Evolutionary conservation across 495 filamentous ascomycete genomes (phyloP).

Genomic region (Podospora australis): DNA sequence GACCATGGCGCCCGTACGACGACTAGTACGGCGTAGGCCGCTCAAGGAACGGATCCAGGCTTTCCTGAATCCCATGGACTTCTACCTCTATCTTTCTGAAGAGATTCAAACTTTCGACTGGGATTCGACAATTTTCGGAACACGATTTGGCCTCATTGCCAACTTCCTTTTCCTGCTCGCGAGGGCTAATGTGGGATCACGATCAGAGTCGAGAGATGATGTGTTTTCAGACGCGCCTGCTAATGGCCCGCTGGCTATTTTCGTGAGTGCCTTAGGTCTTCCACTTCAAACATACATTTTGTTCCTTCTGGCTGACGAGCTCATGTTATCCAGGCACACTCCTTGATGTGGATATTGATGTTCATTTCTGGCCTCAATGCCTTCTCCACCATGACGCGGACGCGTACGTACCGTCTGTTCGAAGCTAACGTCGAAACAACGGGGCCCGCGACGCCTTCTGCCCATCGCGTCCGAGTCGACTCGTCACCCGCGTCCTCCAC

Average conservation of each 20-base stretch:
- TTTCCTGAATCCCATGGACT: constrained; percentile 80
- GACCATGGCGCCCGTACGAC: constrained; percentile 43
- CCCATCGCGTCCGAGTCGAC: constrained; percentile 82
- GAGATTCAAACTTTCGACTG: constrained; percentile 82
- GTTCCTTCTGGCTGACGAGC: not conserved
- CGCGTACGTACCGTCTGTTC: constrained; percentile 85
- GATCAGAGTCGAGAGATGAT: constrained; percentile 55
- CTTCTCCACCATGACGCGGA: constrained; percentile 73
- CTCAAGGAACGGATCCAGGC: constrained; percentile 68
- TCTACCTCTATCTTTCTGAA: constrained; percentile 81
- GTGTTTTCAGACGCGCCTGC: constrained; percentile 70
- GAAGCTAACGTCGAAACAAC: constrained; percentile 68
- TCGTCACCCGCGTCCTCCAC: constrained; percentile 75
- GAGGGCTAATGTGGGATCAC: constrained; percentile 60
- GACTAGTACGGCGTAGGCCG: constrained; percentile 74
- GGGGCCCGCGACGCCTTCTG: constrained; percentile 71
- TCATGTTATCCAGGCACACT: constrained; percentile 48
- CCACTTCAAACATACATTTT: not conserved
- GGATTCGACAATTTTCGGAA: constrained; percentile 74
- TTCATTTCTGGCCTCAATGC: constrained; percentile 64
- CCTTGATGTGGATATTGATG: constrained; percentile 61
- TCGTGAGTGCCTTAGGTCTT: constrained; percentile 54
- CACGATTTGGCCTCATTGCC: constrained; percentile 62
- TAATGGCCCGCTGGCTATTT: constrained; percentile 62
- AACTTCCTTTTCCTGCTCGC: constrained; percentile 80